Evolutionary conservation across 2,329 filamentous ascomycete genomes (phyloP).

Genomic region (Diplocarpon mali): DNA sequence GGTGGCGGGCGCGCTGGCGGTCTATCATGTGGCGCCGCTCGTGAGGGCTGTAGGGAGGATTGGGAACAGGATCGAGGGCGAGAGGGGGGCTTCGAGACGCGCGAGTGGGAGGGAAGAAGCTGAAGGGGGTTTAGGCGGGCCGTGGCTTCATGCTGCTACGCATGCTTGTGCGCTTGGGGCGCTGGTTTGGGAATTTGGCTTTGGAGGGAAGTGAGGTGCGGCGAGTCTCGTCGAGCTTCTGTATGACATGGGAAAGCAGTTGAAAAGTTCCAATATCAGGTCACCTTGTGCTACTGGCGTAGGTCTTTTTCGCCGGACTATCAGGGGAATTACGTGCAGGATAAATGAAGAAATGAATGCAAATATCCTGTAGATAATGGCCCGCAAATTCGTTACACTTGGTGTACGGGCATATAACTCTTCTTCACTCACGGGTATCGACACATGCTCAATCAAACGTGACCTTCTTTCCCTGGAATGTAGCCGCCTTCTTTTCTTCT

Average conservation of each 20-base stretch:
- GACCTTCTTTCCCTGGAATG: conserved; percentile 47
- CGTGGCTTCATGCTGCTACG: conserved; percentile 18
- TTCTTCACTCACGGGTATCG: conserved; percentile 10
- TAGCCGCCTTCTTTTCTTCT: conserved; percentile 40
- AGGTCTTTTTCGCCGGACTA: too few species aligned
- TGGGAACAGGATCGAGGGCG: background rate
- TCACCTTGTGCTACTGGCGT: background rate
- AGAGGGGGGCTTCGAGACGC: conserved; percentile 11
- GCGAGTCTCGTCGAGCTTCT: background rate
- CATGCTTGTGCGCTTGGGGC: conserved; percentile 12
- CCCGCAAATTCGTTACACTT: background rate
- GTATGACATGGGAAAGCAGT: background rate
- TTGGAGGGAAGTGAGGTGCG: background rate
- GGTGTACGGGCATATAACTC: background rate
- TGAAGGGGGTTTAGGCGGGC: conserved; percentile 13
- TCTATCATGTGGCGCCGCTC: conserved; percentile 29
- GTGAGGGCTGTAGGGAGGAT: conserved; percentile 22
- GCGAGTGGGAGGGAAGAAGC: conserved; percentile 13
- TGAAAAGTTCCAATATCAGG: background rate
- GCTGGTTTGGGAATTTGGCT: conserved; percentile 1
- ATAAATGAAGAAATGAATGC: too few species aligned
- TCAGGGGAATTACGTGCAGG: too few species aligned
- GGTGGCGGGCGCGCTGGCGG: conserved; percentile 26
- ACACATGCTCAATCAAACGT: conserved; percentile 37
- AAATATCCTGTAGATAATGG: too few species aligned